Conservation (phyloP, 1,139 yeast genomes). For the Groenewaldozyma sp. region DNA sequence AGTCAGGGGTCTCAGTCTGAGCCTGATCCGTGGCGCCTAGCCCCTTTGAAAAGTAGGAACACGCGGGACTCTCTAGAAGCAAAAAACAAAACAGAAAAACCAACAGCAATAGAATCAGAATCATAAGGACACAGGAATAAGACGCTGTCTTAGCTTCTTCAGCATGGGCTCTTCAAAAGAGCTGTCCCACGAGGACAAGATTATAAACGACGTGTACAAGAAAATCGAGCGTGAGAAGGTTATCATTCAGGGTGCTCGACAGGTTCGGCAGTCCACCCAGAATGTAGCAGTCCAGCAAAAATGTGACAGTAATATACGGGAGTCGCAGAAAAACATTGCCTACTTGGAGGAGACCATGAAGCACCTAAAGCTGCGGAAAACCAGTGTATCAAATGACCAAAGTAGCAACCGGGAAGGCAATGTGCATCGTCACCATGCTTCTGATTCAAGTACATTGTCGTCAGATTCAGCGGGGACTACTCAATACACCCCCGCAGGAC, state of each 20-base stretch:
- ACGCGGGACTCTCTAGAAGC: neutral
- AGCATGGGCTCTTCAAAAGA: slow-evolving; percentile 2
- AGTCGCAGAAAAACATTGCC: slow-evolving; percentile 83
- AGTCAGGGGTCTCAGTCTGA: too few relatives aligned
- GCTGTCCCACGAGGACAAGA: slow-evolving; percentile 18
- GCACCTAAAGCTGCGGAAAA: slow-evolving; percentile 41
- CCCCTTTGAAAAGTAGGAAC: too few relatives aligned
- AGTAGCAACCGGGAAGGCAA: slow-evolving; percentile 5
- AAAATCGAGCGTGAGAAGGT: slow-evolving; percentile 84
- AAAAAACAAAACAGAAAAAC: neutral
- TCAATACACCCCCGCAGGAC: neutral
- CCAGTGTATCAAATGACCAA: neutral
- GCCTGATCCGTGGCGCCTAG: too few relatives aligned
- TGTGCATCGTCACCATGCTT: slow-evolving; percentile 11
- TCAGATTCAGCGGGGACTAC: slow-evolving; percentile 4
- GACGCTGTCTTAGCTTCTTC: too few relatives aligned
- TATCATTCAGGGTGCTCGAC: slow-evolving; percentile 79
- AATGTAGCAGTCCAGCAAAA: slow-evolving; percentile 80
- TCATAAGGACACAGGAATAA: neutral
- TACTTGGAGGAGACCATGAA: slow-evolving; percentile 72
- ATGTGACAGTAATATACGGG: slow-evolving; percentile 84
- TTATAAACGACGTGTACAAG: slow-evolving; percentile 54
- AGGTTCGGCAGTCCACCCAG: slow-evolving; percentile 64
- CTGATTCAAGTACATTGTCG: slow-evolving; percentile 11
- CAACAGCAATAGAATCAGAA: neutral